phyloP scores from a whole-genome alignment of 306 rosid species.

The Sicyos edulis region DNA sequence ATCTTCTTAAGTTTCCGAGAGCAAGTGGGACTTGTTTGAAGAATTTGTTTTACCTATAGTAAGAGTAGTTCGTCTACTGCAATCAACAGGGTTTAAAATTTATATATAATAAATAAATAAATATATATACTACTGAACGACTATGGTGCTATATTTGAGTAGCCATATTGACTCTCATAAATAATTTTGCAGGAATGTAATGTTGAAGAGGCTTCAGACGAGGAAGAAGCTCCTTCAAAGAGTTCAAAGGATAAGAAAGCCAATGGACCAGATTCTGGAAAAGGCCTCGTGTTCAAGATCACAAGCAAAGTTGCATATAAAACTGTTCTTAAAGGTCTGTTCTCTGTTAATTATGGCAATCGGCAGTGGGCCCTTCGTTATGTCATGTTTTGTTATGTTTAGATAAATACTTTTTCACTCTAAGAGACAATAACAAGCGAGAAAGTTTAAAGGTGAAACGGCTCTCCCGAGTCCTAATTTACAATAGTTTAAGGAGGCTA shows the following conservation, averaged over 20 bases:
- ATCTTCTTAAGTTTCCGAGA: too few relatives aligned
- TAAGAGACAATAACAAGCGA: not conserved
- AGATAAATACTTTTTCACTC: not conserved
- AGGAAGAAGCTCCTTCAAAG: conserved; percentile 57
- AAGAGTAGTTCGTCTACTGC: too few relatives aligned
- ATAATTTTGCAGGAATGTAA: conserved; percentile 61
- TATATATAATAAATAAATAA: too few relatives aligned
- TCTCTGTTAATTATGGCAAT: not conserved
- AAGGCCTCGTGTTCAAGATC: conserved; percentile 70
- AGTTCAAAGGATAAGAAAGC: conserved; percentile 85
- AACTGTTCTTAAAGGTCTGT: conserved; percentile 81
- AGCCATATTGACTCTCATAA: conserved; percentile 16
- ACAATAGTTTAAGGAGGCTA: too few relatives aligned
- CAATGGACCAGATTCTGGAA: conserved; percentile 66
- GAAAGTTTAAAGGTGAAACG: not conserved
- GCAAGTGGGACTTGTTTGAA: too few relatives aligned
- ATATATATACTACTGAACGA: too few relatives aligned
- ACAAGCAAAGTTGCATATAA: conserved; percentile 84
- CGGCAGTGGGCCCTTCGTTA: not conserved
- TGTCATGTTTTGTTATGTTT: not conserved
- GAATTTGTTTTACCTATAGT: too few relatives aligned
- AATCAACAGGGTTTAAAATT: too few relatives aligned
- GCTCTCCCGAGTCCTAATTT: too few relatives aligned
- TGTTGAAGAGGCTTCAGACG: conserved; percentile 75
- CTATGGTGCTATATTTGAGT: conserved; percentile 3